Evolutionary conservation across 495 filamentous ascomycete species (phyloP), one percentile per base, ranked within the genome.

Genomic region (Penicillium fimorum): DNA sequence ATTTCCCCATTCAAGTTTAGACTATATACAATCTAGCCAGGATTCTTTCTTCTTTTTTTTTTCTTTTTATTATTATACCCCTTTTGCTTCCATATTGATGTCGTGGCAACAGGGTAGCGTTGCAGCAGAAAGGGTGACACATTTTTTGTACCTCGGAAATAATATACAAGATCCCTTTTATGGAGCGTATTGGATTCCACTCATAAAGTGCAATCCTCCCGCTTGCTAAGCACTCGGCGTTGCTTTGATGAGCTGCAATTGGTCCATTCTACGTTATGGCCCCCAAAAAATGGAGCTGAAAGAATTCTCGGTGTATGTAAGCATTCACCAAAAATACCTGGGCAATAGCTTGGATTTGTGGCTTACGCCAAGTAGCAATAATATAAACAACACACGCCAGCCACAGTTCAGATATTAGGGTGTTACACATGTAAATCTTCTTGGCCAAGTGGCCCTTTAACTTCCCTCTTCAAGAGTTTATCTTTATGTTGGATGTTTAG

Each of bases 1-100:
- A 38, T 50, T 24, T 44, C 29, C 53, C 52, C 51, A 41, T 53
- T 64, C 24, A 38, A 44, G 33, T 48, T 42, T 46, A 33, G 50
- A 60, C 49, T 25, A 38, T 38, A n/a, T 17, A 38, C n/a, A 38
- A 38, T 38, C 7, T 38, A 37, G 44, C 48, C 27, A 37, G 35
- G 48, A 29, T 58, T 35, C 12, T 35, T 27, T 27, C 25, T 27
- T 4, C 25, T 27, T 35, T 13, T 4, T 33, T 33, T 8, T 8
- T 11, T n/a, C n/a, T n/a, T n/a, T n/a, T n/a, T n/a, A n/a, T n/a
- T n/a, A n/a, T n/a, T n/a, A n/a, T n/a, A n/a, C n/a, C n/a, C n/a
- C n/a, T n/a, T n/a, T n/a, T n/a, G n/a, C n/a, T n/a, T 33, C 4
- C 11, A 13, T 33, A 11, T 38, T 38, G 35, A 38, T 38, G n/a